These are phyloP conservation scores for Metarhizium sp. DNA, from an alignment of 2,329 filamentous ascomycete genomes.

Conservation along the genomic window DNA sequence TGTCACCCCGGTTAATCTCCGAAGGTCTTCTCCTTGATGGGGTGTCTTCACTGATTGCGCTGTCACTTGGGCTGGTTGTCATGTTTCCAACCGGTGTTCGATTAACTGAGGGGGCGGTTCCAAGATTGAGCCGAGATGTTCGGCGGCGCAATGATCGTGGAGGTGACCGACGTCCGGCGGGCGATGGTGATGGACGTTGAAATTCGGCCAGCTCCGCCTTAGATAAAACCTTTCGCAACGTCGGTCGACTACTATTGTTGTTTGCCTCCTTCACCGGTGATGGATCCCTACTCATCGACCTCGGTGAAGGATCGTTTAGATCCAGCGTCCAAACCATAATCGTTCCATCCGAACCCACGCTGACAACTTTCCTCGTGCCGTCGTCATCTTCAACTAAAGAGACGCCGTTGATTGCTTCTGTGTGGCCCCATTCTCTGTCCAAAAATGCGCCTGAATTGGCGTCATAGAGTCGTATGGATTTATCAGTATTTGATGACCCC, in stretches of 20 bases:
- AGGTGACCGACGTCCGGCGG: constrained; percentile 42
- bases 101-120: constrained; percentile 19
- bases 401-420: constrained; percentile 83
- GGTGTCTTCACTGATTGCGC: constrained; percentile 33
- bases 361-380: constrained; percentile 52
- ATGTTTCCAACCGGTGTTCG: constrained; percentile 30
- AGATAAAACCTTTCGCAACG: constrained; percentile 76
- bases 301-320: constrained; percentile 32
- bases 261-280: constrained; percentile 44
- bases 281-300: constrained; percentile 38
- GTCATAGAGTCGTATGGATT: constrained; percentile 88
- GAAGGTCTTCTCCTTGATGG: constrained; percentile 40
- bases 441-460: constrained; percentile 66
- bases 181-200: constrained; percentile 38
- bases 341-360: constrained; percentile 69
- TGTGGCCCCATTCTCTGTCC: constrained; percentile 89
- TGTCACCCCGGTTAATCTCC: constrained; percentile 32
- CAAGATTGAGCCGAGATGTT: constrained; percentile 41
- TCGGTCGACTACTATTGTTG: constrained; percentile 53
- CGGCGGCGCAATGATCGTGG: constrained; percentile 44
- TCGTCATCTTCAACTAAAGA: constrained; percentile 56
- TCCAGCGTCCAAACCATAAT: constrained; percentile 70
- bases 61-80: constrained; percentile 30
- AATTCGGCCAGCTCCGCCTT: constrained; percentile 82
- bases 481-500: constrained; percentile 90